Evolutionary conservation across 2,329 filamentous ascomycete genomes (phyloP).

Genomic region (Trichoderma atroviride): DNA sequence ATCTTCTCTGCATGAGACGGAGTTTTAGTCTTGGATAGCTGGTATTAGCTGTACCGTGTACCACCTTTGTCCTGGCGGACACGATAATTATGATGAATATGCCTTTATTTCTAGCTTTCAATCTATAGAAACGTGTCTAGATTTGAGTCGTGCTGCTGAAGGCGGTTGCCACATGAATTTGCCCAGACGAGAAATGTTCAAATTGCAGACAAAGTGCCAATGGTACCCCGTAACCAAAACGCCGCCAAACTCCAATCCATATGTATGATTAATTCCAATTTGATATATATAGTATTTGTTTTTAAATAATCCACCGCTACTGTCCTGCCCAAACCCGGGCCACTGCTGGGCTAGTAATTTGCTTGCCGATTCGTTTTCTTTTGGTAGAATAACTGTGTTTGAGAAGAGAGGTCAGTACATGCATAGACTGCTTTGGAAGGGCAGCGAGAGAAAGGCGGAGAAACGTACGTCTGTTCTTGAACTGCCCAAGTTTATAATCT

Average conservation of each 20-base stretch:
- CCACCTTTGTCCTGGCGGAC: conserved; percentile 20
- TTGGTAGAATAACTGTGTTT: conserved; percentile 61
- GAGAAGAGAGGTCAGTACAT: conserved; percentile 14
- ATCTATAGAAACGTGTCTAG: not conserved
- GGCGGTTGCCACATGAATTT: not conserved
- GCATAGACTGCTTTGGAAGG: no score
- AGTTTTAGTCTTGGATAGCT: conserved; percentile 32
- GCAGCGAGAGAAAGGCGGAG: not conserved
- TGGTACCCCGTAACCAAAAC: conserved; percentile 8
- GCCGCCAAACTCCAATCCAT: conserved; percentile 24
- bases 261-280: conserved; percentile 9
- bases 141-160: not conserved
- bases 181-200: not conserved
- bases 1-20: conserved; percentile 35
- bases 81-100: conserved; percentile 28
- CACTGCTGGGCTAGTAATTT: conserved; percentile 54
- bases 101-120: conserved; percentile 5
- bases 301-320: conserved; percentile 21
- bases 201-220: not conserved
- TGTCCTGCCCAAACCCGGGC: conserved; percentile 52
- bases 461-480: conserved; percentile 83
- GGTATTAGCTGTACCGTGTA: conserved; percentile 13
- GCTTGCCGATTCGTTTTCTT: conserved; percentile 66
- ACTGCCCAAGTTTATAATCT: conserved; percentile 98
- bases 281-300: not conserved